These are phyloP conservation scores for Pilaira anomala DNA, from an alignment of 192 early-diverging fungal genomes.

Conservation along the genomic window DNA sequence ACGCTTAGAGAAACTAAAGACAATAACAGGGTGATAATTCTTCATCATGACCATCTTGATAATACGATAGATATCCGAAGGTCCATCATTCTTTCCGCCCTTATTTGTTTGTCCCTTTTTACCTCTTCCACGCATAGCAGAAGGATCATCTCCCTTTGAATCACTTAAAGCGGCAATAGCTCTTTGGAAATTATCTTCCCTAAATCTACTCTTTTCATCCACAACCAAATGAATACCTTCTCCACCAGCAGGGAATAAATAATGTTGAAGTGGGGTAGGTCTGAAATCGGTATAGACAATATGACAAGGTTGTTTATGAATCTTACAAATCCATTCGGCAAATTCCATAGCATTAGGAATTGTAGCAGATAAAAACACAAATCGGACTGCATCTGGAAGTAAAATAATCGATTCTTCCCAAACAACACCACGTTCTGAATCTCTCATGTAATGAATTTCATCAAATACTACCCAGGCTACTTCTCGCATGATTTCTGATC, in stretches of 20 bases:
- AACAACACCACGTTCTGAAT: slow-evolving; percentile 94
- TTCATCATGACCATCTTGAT: slow-evolving; percentile 93
- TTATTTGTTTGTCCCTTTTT: slow-evolving; percentile 53
- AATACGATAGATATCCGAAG: slow-evolving; percentile 89
- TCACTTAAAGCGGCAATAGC: slow-evolving; percentile 75
- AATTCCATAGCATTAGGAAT: slow-evolving; percentile 99
- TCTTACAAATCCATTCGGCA: slow-evolving; percentile 96
- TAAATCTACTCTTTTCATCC: slow-evolving; percentile 92
- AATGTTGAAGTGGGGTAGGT: slow-evolving; percentile 96
- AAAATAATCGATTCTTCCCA: slow-evolving; percentile 99
- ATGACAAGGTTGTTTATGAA: slow-evolving; percentile 95
- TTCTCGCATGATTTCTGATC: slow-evolving; percentile 93
- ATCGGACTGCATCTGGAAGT: slow-evolving; percentile 87
- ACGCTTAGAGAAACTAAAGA: slow-evolving; percentile 92
- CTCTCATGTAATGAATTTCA: slow-evolving; percentile 98
- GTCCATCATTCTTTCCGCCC: slow-evolving; percentile 53
- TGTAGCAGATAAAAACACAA: slow-evolving; percentile 95
- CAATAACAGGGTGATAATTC: slow-evolving; percentile 98
- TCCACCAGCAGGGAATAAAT: slow-evolving; percentile 86
- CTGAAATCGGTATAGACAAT: slow-evolving; percentile 98
- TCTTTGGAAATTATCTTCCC: slow-evolving; percentile 94
- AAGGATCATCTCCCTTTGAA: slow-evolving; percentile 56
- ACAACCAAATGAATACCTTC: slow-evolving; percentile 95
- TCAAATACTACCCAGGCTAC: slow-evolving; percentile 98
- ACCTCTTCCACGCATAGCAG: slow-evolving; percentile 44